Conservation (phyloP, 192 early-diverging fungal genomes). For the Linnemannia exigua region DNA sequence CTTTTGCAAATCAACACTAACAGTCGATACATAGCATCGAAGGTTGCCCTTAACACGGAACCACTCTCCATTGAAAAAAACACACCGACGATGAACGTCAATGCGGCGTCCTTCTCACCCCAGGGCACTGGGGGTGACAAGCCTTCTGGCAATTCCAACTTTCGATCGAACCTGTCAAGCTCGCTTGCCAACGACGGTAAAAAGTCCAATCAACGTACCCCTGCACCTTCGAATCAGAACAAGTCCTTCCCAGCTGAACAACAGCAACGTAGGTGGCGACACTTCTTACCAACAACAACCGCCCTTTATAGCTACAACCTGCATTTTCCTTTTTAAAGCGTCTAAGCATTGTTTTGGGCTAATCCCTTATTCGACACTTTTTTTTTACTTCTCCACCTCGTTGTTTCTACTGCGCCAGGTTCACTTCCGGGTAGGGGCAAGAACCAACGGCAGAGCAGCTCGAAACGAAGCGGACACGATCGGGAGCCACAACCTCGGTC, state of each 20-base stretch:
- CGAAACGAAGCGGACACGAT: constrained; percentile 38
- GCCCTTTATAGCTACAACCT: neutral
- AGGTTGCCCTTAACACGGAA: neutral
- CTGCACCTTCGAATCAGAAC: constrained; percentile 19
- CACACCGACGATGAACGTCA: constrained; percentile 42
- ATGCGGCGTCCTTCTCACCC: constrained; percentile 47
- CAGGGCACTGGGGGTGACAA: constrained; percentile 40
- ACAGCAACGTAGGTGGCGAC: constrained; percentile 37
- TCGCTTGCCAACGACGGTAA: constrained; percentile 28
- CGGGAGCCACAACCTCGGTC: constrained; percentile 26
- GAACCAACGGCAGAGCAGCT: constrained; percentile 49
- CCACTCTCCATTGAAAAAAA: neutral
- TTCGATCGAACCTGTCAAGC: constrained; percentile 36
- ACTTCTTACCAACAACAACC: neutral
- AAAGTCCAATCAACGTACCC: constrained; percentile 40
- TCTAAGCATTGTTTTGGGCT: neutral
- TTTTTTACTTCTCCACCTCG: neutral
- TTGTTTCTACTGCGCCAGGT: constrained; percentile 43
- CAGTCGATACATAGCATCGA: neutral
- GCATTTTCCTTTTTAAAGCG: neutral
- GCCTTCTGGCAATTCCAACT: constrained; percentile 38
- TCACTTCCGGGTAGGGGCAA: constrained; percentile 42
- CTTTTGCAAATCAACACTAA: neutral
- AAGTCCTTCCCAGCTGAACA: constrained; percentile 37
- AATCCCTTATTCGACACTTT: neutral